Evolutionary conservation across 768 basidiomycete species (phyloP).

Genomic region (Macrolepiota fuliginosa): DNA sequence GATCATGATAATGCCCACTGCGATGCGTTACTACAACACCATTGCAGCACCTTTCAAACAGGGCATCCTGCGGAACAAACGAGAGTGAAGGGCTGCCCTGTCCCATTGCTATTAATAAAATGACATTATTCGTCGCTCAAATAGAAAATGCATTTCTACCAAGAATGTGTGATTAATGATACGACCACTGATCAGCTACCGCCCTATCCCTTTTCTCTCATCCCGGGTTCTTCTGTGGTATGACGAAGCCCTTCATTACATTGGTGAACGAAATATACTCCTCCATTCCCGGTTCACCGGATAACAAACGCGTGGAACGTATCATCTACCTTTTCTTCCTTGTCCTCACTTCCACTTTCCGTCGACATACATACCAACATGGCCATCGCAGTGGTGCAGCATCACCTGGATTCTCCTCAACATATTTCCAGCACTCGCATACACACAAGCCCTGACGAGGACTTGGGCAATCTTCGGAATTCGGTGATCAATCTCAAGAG

Average conservation of each 20-base stretch:
- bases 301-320: conserved; percentile 92
- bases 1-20: background rate
- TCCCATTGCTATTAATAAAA: background rate
- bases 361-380: conserved; percentile 61
- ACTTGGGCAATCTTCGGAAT: conserved; percentile 89
- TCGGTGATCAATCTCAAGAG: conserved; percentile 92
- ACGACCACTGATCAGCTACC: conserved; percentile 32
- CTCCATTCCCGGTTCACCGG: conserved; percentile 92
- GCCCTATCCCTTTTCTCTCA: conserved; percentile 86
- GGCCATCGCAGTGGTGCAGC: conserved; percentile 93
- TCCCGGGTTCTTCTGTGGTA: conserved; percentile 92
- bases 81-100: background rate
- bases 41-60: background rate
- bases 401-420: conserved; percentile 89
- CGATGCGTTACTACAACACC: conserved; percentile 2
- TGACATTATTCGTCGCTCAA: no score
- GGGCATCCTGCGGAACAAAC: background rate
- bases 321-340: conserved; percentile 66
- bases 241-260: conserved; percentile 91
- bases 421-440: conserved; percentile 94
- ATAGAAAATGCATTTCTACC: no score
- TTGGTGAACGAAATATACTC: conserved; percentile 90
- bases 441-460: conserved; percentile 90
- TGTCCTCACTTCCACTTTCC: conserved; percentile 41
- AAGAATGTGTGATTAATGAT: no score